Base-by-base conservation (phyloP, 768 basidiomycete genomes). In the Agrocybe praecox region DNA sequence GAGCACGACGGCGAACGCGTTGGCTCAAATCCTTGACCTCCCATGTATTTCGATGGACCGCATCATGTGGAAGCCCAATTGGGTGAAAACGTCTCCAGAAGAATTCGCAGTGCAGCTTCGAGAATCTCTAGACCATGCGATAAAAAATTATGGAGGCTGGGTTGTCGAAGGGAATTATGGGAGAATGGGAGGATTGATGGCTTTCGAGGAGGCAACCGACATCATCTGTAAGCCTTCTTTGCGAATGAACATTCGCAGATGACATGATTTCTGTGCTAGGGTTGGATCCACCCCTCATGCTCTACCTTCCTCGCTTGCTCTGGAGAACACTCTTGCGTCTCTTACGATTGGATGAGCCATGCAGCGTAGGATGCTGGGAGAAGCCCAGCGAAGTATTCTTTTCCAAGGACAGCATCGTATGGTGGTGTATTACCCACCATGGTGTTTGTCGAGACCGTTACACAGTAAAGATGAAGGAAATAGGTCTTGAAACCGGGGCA, bases 211-310 rank as follows among this genome's bases (percentile, higher is more conserved):
- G 19, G 69, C 77, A 14, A 85, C 84, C 4, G 83, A 86, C 63
- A 63, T 81, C 10, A 76, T 86, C 19, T 86, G 85, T 86, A 55
- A 46, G 77, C 70, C n/a, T 18, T 51, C 15, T 33, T 17, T 46
- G 52, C 24, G 48, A 42, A 6, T 22, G 24, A 46, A 2, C 19
- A 12, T 18, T 21, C 19, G 18, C 15, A 26, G 15, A 19, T 19
- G 34, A 11, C 33, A n/a, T 14, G 19, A 34, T 50, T 54, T 26
- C 29, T 23, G 18, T 33, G 8, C 52, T n/a, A 89, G 87, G 88
- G 88, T 72, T 89, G 19, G 87, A 89, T 60, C 86, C 87, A 8
- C 88, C 87, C 12, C 70, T 89, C 32, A 17, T 72, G 9, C 67
- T 82, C 11, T 89, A 89, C 70, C 76, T 89, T 52, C 85, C 87